Conservation (phyloP, 306 rosid species). For the Prunus armeniaca region DNA sequence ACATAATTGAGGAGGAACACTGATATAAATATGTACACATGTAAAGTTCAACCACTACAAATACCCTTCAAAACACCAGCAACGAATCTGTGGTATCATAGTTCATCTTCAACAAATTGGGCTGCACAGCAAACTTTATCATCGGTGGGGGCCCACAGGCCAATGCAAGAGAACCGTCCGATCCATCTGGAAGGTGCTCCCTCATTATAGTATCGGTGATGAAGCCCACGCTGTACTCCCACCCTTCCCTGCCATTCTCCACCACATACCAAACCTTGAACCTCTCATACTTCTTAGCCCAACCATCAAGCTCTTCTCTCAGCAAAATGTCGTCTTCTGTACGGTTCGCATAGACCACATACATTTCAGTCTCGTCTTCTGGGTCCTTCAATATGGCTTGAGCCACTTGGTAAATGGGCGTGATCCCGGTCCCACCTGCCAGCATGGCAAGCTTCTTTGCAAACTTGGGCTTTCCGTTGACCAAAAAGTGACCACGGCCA, state of each 20-base stretch:
- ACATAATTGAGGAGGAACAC: background rate
- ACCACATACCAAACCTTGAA: slow-evolving; percentile 84
- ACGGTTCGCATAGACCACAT: slow-evolving; percentile 70
- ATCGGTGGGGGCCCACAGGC: slow-evolving; percentile 84
- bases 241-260: slow-evolving; percentile 45
- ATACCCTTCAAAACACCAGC: slow-evolving; percentile 50
- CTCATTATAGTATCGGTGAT: slow-evolving; percentile 54
- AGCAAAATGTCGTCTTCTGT: slow-evolving; percentile 73
- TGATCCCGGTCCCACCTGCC: slow-evolving; percentile 90
- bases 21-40: background rate
- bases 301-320: slow-evolving; percentile 62
- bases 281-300: slow-evolving; percentile 53
- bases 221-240: slow-evolving; percentile 71
- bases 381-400: slow-evolving; percentile 69
- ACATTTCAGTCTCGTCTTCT: slow-evolving; percentile 71
- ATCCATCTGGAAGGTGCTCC: slow-evolving; percentile 60
- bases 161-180: slow-evolving; percentile 55
- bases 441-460: slow-evolving; percentile 67
- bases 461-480: slow-evolving; percentile 48
- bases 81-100: slow-evolving; percentile 53
- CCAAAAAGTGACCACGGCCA: slow-evolving; percentile 56
- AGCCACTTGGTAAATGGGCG: slow-evolving; percentile 76
- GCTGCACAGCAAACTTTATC: slow-evolving; percentile 72
- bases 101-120: slow-evolving; percentile 68
- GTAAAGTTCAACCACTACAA: background rate